Percentiles rank a stretch among this genome's conserved stretches.
phyloP scores from a whole-genome alignment of 352 stramenopile species.

The Globisporangium nagaii region DNA sequence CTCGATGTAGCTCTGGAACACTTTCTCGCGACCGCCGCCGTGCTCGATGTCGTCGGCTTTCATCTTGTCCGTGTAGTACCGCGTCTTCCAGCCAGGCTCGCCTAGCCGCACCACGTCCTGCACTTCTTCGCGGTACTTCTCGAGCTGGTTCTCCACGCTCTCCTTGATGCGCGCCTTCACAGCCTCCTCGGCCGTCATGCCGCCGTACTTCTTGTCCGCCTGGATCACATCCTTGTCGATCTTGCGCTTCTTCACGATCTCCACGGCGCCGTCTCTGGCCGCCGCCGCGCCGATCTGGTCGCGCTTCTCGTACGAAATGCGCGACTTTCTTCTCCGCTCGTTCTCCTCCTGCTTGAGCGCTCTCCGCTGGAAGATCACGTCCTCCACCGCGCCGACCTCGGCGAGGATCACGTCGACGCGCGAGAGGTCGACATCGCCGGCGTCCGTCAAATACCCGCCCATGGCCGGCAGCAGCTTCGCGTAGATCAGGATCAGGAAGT shows the following conservation, averaged over 20 bases:
- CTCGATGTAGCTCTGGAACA: slow-evolving; percentile 97
- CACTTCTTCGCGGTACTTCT: slow-evolving; percentile 81
- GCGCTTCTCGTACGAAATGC: slow-evolving; percentile 61
- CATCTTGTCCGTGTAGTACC: slow-evolving; percentile 87
- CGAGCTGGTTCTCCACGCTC: slow-evolving; percentile 63
- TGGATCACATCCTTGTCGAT: slow-evolving; percentile 63
- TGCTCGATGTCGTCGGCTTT: slow-evolving; percentile 83
- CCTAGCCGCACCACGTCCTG: slow-evolving; percentile 93
- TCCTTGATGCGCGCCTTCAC: slow-evolving; percentile 83
- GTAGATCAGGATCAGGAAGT: slow-evolving; percentile 98
- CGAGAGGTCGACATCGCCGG: slow-evolving; percentile 92
- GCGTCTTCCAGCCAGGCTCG: slow-evolving; percentile 96
- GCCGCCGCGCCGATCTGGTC: slow-evolving; percentile 57
- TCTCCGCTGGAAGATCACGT: slow-evolving; percentile 91
- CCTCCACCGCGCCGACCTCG: slow-evolving; percentile 95
- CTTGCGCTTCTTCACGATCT: slow-evolving; percentile 75
- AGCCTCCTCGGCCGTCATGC: slow-evolving; percentile 55
- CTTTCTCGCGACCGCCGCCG: slow-evolving; percentile 81
- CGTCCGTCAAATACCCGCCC: slow-evolving; percentile 95
- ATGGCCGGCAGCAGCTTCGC: slow-evolving; percentile 76
- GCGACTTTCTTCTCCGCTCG: slow-evolving; percentile 59
- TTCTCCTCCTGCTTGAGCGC: slow-evolving; percentile 83
- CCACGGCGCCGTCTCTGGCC: slow-evolving; percentile 62
- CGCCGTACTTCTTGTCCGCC: slow-evolving; percentile 65
- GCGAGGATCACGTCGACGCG: slow-evolving; percentile 95